Percentiles rank a stretch among this genome's conserved stretches.
phyloP scores from a whole-genome alignment of 257 asterid species.

The Vinca minor region DNA sequence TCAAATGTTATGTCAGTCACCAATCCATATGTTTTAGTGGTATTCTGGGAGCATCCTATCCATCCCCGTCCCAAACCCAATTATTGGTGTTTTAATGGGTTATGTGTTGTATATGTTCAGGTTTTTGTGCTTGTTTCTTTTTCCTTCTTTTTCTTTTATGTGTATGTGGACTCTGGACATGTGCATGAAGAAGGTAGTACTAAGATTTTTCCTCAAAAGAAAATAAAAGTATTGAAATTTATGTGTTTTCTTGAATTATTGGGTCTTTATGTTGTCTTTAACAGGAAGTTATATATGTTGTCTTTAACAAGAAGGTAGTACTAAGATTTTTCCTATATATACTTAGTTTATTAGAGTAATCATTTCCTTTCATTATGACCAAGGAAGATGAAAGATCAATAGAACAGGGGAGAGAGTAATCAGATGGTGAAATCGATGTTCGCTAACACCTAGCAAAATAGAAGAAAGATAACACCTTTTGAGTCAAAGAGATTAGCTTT shows the following conservation, averaged over 20 bases:
- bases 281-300: background rate
- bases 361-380: background rate
- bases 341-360: background rate
- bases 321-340: too few relatives aligned
- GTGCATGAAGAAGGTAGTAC: too few relatives aligned
- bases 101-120: too few relatives aligned
- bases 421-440: background rate
- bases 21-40: too few relatives aligned
- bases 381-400: background rate
- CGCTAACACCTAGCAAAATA: background rate
- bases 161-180: background rate
- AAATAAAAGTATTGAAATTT: too few relatives aligned
- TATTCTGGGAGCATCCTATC: too few relatives aligned
- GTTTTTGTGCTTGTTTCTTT: background rate
- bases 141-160: too few relatives aligned
- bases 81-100: too few relatives aligned
- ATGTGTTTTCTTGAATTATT: background rate
- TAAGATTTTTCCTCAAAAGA: too few relatives aligned
- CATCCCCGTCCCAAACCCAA: too few relatives aligned
- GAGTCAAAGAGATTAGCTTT: constrained; percentile 6
- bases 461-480: background rate
- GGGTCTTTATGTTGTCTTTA: background rate
- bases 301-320: background rate
- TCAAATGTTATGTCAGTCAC: too few relatives aligned
- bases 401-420: background rate